A percentile compares a stretch with the other conserved stretches of the same genome.
Conservation (phyloP, 148 eudicot genomes). For the Diospyros kaki region DNA sequence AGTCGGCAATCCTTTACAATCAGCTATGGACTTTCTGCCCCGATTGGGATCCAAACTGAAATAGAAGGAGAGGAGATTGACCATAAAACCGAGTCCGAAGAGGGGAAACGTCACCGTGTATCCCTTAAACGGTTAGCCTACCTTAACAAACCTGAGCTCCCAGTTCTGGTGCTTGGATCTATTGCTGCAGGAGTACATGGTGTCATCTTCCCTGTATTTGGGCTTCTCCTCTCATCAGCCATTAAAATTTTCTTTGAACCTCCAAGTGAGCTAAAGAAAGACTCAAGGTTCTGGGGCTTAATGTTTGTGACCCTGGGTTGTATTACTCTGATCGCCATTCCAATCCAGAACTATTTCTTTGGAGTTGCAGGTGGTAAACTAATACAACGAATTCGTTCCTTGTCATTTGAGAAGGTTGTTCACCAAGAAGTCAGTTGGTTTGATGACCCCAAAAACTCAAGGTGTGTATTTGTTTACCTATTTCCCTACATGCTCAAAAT, state of each 20-base stretch:
- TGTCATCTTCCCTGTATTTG: slow-evolving; percentile 61
- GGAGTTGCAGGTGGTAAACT: slow-evolving; percentile 81
- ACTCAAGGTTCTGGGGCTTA: slow-evolving; percentile 58
- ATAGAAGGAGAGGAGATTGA: slow-evolving; percentile 12
- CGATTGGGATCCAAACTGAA: slow-evolving; percentile 28
- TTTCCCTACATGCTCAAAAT: background rate
- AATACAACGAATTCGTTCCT: slow-evolving; percentile 56
- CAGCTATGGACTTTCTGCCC: slow-evolving; percentile 29
- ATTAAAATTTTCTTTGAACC: slow-evolving; percentile 65
- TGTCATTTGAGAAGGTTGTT: slow-evolving; percentile 66
- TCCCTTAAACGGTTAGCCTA: slow-evolving; percentile 45
- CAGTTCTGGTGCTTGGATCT: slow-evolving; percentile 52
- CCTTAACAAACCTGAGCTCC: slow-evolving; percentile 69
- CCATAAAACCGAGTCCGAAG: slow-evolving; percentile 12
- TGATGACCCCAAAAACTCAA: slow-evolving; percentile 76
- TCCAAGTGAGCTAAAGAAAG: slow-evolving; percentile 31
- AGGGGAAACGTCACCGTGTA: slow-evolving; percentile 23
- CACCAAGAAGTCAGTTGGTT: slow-evolving; percentile 90
- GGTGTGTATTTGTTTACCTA: slow-evolving; percentile 27
- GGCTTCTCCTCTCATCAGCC: slow-evolving; percentile 53
- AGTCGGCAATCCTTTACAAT: slow-evolving; percentile 37
- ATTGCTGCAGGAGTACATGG: slow-evolving; percentile 63
- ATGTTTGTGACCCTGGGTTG: slow-evolving; percentile 39
- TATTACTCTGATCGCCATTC: slow-evolving; percentile 35
- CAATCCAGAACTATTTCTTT: slow-evolving; percentile 64